Base-by-base conservation (phyloP, 495 filamentous ascomycete species). In the Hyaloscypha variabilis region DNA sequence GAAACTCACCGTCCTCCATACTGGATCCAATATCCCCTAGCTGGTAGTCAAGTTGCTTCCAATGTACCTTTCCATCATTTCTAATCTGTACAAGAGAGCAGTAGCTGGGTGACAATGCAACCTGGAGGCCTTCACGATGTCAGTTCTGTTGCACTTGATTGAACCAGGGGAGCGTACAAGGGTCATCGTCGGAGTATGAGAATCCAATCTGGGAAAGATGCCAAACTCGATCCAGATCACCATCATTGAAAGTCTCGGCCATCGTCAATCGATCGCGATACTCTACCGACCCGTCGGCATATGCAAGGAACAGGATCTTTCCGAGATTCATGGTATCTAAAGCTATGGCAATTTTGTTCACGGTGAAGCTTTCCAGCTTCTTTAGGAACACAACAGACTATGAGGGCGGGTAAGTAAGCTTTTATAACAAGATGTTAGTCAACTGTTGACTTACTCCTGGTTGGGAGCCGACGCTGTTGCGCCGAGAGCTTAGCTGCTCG, bases 191-290 rank as follows among this genome's bases (percentile, higher is more conserved):
- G 17, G 81, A 73, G 70, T 87, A 92, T n/a, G 82, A 81, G 69
- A 93, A 92, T 0, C 91, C 91, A 49, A 88, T 85, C 73, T 94
- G 91, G 17, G 85, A 78, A 10, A 92, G 77, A 68, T 85, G 88
- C 46, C 81, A 88, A 52, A 95, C 87, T 25, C 79, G 85, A 54
- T 85, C 83, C 13, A 83, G 64, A 70, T 89, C 87, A n/a, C 80
- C 79, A 61, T 90, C 80, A 13, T 83, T 80, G 64, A 81, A 87
- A 1, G 93, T 80, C 42, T 85, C 76, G 1, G 81, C 75, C 87
- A 95, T 87, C 4, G 86, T 90, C 60, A 80, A 77, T 13, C 91
- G 83, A 64, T 95, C 88, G 55, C 91, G 87, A 73, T 93, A 91
- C 58, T 92, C 84, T 29, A 94, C 79, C 0, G 88, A 89, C 19